phyloP scores from a whole-genome alignment of 1,139 yeast species.

The Yamadazyma atmosphaerica region DNA sequence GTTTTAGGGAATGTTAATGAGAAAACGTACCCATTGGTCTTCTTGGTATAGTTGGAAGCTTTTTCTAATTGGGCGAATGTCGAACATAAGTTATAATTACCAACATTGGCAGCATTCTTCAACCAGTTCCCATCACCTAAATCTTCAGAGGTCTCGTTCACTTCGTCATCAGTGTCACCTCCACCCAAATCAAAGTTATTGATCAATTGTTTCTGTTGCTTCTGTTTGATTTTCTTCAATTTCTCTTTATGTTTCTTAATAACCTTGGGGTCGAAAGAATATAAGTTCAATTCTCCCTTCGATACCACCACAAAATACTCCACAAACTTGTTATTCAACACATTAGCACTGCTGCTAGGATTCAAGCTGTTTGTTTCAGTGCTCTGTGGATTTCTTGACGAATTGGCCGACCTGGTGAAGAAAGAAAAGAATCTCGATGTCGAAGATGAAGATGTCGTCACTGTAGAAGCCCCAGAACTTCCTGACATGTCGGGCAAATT shows the following conservation, averaged over 20 bases:
- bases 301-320: slow-evolving; percentile 58
- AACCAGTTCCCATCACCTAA: slow-evolving; percentile 74
- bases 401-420: slow-evolving; percentile 17
- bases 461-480: slow-evolving; percentile 27
- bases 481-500: slow-evolving; percentile 18
- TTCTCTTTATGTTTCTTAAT: slow-evolving; percentile 43
- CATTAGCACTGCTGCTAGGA: slow-evolving; percentile 5
- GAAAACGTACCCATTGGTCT: slow-evolving; percentile 22
- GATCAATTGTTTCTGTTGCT: slow-evolving; percentile 18
- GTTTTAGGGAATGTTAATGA: slow-evolving; percentile 42
- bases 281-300: slow-evolving; percentile 56
- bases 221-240: slow-evolving; percentile 27
- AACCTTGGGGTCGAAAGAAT: slow-evolving; percentile 51
- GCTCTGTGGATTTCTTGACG: slow-evolving; percentile 6
- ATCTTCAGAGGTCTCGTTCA: slow-evolving; percentile 18
- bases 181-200: slow-evolving; percentile 14
- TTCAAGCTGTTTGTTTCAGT: slow-evolving; percentile 10
- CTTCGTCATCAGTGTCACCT: slow-evolving; percentile 19
- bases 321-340: slow-evolving; percentile 31
- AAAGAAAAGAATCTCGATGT: slow-evolving; percentile 24
- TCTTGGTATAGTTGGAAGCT: slow-evolving; percentile 13
- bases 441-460: slow-evolving; percentile 18
- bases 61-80: slow-evolving; percentile 48
- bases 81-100: slow-evolving; percentile 50
- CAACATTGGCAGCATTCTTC: slow-evolving; percentile 49